Evolutionary conservation across 306 rosid species (phyloP), one percentile per base, ranked within the genome.

Genomic region (Potentilla sterilis): DNA sequence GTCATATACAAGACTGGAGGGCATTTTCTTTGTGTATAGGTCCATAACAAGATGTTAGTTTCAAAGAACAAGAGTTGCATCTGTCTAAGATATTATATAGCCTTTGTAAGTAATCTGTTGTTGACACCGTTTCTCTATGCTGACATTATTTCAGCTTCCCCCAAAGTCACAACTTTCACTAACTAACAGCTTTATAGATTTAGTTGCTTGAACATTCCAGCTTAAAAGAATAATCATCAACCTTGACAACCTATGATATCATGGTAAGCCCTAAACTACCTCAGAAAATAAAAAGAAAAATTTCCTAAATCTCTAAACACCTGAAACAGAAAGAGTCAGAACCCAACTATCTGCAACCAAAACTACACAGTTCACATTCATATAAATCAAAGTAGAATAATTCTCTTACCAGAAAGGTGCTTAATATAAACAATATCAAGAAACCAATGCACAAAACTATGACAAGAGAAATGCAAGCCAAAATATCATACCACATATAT

Each of bases 401-500:
- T 21, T 7, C 4, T 15, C 6, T 32, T 42, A 28, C 52, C 43
- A 68, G 54, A 52, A n/a, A 75, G 24, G 16, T 37, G 61, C 24
- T 46, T 43, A 67, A 70, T 55, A 22, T 40, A 44, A 49, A 37
- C 47, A 28, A 76, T 62, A 35, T 22, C 18, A 4, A 43, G 51
- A 73, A 69, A 76, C 28, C 42, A 1, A 49, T 38, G 67, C 76
- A 49, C 7, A 24, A 43, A 66, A 40, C 44, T 49, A 74, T 22
- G 49, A 76, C 28, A 58, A 41, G 40, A 19, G 35, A 43, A 82
- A 80, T 34, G 22, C 13, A 74, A 64, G 16, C 77, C 73, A 72
- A 75, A 13, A 67, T 52, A 49, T 42, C 87, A 81, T 86, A 86
- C 89, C 89, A 86, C 79, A 78, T 51, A 66, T 83, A 79, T 0